Percentiles rank a stretch among this genome's conserved stretches.
These are phyloP conservation scores for Wickerhamomyces strasburgensis DNA, from an alignment of 805 yeast species.

Conservation along the genomic window DNA sequence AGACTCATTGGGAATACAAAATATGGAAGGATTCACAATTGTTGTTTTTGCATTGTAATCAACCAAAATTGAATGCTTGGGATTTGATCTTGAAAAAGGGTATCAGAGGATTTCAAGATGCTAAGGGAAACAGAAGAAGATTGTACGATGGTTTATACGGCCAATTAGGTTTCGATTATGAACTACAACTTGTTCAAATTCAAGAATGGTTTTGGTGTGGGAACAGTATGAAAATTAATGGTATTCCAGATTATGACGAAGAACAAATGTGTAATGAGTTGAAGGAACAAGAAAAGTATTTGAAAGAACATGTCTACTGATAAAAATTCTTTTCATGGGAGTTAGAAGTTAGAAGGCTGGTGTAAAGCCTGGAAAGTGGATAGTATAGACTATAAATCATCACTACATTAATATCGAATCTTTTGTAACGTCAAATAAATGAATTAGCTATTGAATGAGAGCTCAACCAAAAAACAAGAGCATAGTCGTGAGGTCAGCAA, in stretches of 20 bases:
- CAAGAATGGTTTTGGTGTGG: conserved; percentile 19
- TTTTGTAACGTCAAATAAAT: no score
- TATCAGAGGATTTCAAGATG: conserved; percentile 2
- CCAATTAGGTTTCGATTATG: conserved; percentile 8
- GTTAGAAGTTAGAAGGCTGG: no score
- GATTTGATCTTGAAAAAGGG: conserved; percentile 4
- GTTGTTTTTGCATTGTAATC: conserved; percentile 17
- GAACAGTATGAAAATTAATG: conserved; percentile 26
- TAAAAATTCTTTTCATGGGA: no score
- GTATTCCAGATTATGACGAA: conserved; percentile 26
- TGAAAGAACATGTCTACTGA: conserved; percentile 18
- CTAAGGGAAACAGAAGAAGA: conserved; percentile 8
- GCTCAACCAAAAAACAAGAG: no score
- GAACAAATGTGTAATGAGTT: conserved; percentile 34
- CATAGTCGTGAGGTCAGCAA: no score
- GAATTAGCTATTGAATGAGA: no score
- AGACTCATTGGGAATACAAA: conserved; percentile 15
- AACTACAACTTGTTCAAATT: conserved; percentile 5
- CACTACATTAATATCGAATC: no score
- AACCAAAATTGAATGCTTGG: conserved; percentile 15
- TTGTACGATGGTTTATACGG: conserved; percentile 9
- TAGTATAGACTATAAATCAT: no score
- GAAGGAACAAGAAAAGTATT: conserved; percentile 30
- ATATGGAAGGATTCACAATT: conserved; percentile 10
- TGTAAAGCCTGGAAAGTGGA: no score